phyloP scores from a whole-genome alignment of 305 asterid genomes.

The Stenogyne calaminthoides region DNA sequence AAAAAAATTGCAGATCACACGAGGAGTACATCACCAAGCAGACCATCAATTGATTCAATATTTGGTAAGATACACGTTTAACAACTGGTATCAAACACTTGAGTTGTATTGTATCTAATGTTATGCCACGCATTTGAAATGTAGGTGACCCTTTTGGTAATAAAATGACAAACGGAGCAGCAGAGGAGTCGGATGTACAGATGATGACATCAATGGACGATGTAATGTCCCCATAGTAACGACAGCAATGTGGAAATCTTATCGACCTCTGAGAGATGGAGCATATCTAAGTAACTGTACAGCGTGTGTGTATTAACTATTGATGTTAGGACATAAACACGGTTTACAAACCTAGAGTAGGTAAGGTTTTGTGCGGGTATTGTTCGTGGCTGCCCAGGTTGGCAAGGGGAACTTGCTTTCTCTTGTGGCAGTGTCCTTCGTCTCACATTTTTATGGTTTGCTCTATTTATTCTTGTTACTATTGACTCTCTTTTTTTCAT shows the following conservation, averaged over 20 bases:
- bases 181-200: constrained; percentile 58
- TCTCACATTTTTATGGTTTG: constrained; percentile 28
- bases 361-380: constrained; percentile 24
- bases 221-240: constrained; percentile 54
- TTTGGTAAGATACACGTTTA: constrained; percentile 40
- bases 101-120: neutral
- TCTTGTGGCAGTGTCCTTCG: constrained; percentile 78
- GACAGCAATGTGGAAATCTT: too few species aligned
- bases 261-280: neutral
- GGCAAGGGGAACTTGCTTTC: constrained; percentile 54
- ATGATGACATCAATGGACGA: constrained; percentile 58
- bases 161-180: constrained; percentile 38
- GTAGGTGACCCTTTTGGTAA: constrained; percentile 53
- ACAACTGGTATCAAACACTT: neutral
- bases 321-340: constrained; percentile 14
- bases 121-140: neutral
- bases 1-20: constrained; percentile 46
- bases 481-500: neutral
- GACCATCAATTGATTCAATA: constrained; percentile 61
- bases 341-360: constrained; percentile 37
- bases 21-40: constrained; percentile 66
- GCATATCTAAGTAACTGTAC: constrained; percentile 46
- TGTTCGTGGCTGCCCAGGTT: constrained; percentile 82
- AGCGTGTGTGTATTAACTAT: constrained; percentile 30
- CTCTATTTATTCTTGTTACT: neutral